Base-by-base conservation (phyloP, 352 stramenopile genomes). In the Phytophthora multivora region DNA sequence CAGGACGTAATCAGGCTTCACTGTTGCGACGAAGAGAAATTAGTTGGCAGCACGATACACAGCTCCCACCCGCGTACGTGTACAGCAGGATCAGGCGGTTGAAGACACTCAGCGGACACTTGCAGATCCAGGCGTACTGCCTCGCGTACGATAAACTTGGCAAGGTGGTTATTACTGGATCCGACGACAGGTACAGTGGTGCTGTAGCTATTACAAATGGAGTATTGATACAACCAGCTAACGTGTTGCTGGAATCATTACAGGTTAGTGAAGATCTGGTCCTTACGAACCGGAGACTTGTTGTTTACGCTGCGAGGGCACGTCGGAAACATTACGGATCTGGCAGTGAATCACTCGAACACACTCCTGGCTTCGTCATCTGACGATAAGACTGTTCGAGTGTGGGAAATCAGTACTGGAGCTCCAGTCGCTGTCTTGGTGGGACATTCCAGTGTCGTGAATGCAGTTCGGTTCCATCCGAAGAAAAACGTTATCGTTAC, bases 191-290 rank as follows among this genome's bases (percentile, higher is more conserved):
- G 79, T 93, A 75, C 28, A 28, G n/a, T 15, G 4, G 15, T 50
- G 21, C 4, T 28, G 21, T 23, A 23, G 21, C 21, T 23, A 23
- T 23, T 23, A 4, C 21, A 11, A 42, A 25, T 66, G 11, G n/a
- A 30, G 40, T 49, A 3, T 57, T 45, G 11, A 31, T 16, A 18
- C 13, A 35, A 43, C 10, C 35, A 6, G 30, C 53, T 51, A 39
- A 62, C 51, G 59, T 39, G 6, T 63, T 43, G 0, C 33, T 45
- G 64, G 7, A 51, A 50, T 39, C 60, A 31, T 4, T 59, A 15
- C 58, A 96, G 93, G 47, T 75, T 99, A 12, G 92, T 98, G 26
- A 99, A 99, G 71, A 87, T 99, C 28, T 99, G 97, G 90, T 97
- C 89, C 49, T 67, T 98, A 26, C 75, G 70, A 21, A 96, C 89